phyloP scores from a whole-genome alignment of 2,329 filamentous ascomycete species.

The Exophiala calicioides region DNA sequence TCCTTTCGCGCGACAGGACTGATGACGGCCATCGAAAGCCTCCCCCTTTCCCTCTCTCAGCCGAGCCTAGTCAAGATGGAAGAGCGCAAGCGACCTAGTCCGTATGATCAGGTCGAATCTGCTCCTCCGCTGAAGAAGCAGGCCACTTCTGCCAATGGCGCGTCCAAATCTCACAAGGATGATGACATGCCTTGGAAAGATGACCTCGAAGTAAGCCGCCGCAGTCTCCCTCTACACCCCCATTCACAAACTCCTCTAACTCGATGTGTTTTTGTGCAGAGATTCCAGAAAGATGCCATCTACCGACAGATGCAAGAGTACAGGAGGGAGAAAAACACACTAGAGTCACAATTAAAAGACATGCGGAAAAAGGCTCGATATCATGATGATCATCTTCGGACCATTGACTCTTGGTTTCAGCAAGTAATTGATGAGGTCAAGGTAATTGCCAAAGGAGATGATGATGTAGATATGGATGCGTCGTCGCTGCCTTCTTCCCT shows the following conservation, averaged over 20 bases:
- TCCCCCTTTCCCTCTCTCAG: slow-evolving; percentile 69
- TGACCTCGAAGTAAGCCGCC: slow-evolving; percentile 69
- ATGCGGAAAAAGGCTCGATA: slow-evolving; percentile 74
- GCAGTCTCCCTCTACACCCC: not conserved
- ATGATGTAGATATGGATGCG: slow-evolving; percentile 33
- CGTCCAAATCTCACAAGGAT: slow-evolving; percentile 60
- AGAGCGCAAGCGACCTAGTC: slow-evolving; percentile 95
- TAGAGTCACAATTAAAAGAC: slow-evolving; percentile 79
- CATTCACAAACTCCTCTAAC: slow-evolving; percentile 9
- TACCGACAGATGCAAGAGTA: slow-evolving; percentile 97
- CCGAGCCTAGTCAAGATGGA: slow-evolving; percentile 91
- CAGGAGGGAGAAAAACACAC: slow-evolving; percentile 80
- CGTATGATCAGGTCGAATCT: slow-evolving; percentile 75
- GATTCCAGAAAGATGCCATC: slow-evolving; percentile 94
- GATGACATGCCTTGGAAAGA: slow-evolving; percentile 70
- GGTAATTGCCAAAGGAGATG: slow-evolving; percentile 27
- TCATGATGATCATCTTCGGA: slow-evolving; percentile 89
- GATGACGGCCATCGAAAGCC: slow-evolving; percentile 83
- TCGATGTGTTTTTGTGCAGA: slow-evolving; percentile 51
- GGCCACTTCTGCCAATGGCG: slow-evolving; percentile 73
- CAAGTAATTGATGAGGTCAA: slow-evolving; percentile 68
- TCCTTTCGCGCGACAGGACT: slow-evolving; percentile 55
- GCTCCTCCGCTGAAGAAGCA: slow-evolving; percentile 90
- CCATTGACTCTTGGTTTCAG: slow-evolving; percentile 90
- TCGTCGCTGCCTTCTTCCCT: slow-evolving; percentile 54